Evolutionary conservation across 1,139 yeast genomes (phyloP).

Genomic region (Scheffersomyces illinoinensis): DNA sequence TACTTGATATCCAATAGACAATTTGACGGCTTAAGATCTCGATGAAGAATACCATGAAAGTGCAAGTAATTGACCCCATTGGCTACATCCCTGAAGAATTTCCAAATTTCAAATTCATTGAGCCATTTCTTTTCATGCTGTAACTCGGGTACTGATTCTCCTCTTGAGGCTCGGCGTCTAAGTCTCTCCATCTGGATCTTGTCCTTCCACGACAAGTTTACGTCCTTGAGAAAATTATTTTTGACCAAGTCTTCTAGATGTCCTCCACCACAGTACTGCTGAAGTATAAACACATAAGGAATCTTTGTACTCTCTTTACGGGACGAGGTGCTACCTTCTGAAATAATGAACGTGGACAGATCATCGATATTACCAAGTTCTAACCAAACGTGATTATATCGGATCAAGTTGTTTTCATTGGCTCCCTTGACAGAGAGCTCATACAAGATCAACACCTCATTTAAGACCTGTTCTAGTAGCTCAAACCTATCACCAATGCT

Average conservation of each 20-base stretch:
- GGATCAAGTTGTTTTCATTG: slow-evolving; percentile 61
- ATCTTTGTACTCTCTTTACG: slow-evolving; percentile 28
- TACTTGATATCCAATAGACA: slow-evolving; percentile 58
- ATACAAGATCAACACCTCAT: slow-evolving; percentile 70
- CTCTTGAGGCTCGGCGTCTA: slow-evolving; percentile 17
- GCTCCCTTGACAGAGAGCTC: slow-evolving; percentile 45
- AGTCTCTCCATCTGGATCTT: slow-evolving; percentile 25
- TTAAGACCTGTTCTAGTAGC: slow-evolving; percentile 67
- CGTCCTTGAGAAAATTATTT: slow-evolving; percentile 26
- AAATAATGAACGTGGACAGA: slow-evolving; percentile 31
- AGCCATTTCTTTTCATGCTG: slow-evolving; percentile 24
- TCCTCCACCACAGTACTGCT: slow-evolving; percentile 88
- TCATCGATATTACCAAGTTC: slow-evolving; percentile 67
- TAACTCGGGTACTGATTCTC: slow-evolving; percentile 3
- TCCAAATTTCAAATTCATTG: slow-evolving; percentile 46
- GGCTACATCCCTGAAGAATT: slow-evolving; percentile 66
- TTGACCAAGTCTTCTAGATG: slow-evolving; percentile 70
- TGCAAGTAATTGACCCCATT: slow-evolving; percentile 75
- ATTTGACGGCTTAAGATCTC: slow-evolving; percentile 88
- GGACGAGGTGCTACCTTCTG: slow-evolving; percentile 9
- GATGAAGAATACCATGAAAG: slow-evolving; percentile 70
- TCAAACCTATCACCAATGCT: slow-evolving; percentile 75
- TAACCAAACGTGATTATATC: slow-evolving; percentile 91
- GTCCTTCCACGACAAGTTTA: slow-evolving; percentile 26
- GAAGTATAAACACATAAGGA: slow-evolving; percentile 82